These are phyloP conservation scores for Mangifera indica DNA, from an alignment of 345 rosid species.

Conservation along the genomic window DNA sequence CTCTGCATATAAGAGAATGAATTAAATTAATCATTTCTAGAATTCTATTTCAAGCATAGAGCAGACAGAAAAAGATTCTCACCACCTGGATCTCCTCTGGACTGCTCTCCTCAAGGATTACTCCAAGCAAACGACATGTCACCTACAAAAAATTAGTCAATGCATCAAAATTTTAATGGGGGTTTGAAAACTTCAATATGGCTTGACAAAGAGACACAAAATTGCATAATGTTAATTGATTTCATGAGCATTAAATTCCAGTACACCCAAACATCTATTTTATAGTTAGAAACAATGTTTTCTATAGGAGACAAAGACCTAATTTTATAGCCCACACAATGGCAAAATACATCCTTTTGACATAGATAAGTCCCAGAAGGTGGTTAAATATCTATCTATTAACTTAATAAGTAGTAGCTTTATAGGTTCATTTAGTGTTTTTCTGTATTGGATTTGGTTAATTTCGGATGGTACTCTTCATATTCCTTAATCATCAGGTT, in stretches of 20 bases:
- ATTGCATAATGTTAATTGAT: neutral
- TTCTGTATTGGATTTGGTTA: no score
- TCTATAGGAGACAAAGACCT: no score
- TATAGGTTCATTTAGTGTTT: no score
- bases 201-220: slow-evolving; percentile 9
- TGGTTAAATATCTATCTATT: no score
- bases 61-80: slow-evolving; percentile 11
- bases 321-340: no score
- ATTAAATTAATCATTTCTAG: slow-evolving; percentile 12
- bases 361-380: no score
- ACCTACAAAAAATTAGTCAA: slow-evolving; percentile 47
- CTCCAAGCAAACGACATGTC: slow-evolving; percentile 89
- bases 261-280: neutral
- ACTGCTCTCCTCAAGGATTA: slow-evolving; percentile 80
- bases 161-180: slow-evolving; percentile 3
- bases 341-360: no score
- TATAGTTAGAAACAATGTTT: no score
- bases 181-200: neutral
- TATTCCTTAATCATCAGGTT: no score
- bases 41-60: slow-evolving; percentile 14
- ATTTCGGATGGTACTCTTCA: no score
- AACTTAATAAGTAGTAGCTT: no score
- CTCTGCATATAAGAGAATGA: slow-evolving; percentile 46
- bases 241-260: neutral
- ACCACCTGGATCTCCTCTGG: slow-evolving; percentile 85